Base-by-base conservation (phyloP, 345 rosid species). In the Schrenkiella parvula region DNA sequence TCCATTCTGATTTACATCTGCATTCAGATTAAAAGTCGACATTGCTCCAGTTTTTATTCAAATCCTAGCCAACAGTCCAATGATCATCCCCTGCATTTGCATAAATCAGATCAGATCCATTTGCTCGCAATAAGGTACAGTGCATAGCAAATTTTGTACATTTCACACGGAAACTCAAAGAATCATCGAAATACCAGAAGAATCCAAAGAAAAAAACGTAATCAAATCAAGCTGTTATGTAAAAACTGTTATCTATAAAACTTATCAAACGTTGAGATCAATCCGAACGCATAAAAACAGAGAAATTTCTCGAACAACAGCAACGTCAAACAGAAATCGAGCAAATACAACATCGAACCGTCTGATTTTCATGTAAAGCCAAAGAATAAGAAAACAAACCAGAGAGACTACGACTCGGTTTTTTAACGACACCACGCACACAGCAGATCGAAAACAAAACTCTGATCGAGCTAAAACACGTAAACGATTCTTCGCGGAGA, bases 1-100 rank as follows among this genome's bases (percentile, higher is more conserved):
- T 34, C 88, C 89, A 25, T 78, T 84, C 63, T 64, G 79, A 42
- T 68, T 37, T 73, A 44, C 65, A 39, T 85, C 88, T 41, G 61
- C 76, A 41, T 34, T 72, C 54, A 69, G 43, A 22, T 62, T 63
- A 37, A 44, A 69, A 62, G 1, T 41, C 41, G 88, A 78, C 86
- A 89, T 86, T 67, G 51, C 69, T 60, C 44, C 64, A 48, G 29
- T 26, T 14, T 14, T 28, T 66, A 55, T 43, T 69, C 75, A 63
- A 18, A 55, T 26, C 13, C 23, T 2, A 63, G 44, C 74, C 48
- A 44, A 63, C 21, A 63, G 28, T 69, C 44, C 70, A 54, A 69
- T 23, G 25, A 69, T 37, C 66, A 46, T n/a, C 2, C 68, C 67
- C 80, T 70, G 76, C 72, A 64, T 47, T 65, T 11, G 14, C 37